Evolutionary conservation across 1,284 basidiomycete genomes (phyloP).

Genomic region (Ceratobasidium sp.): DNA sequence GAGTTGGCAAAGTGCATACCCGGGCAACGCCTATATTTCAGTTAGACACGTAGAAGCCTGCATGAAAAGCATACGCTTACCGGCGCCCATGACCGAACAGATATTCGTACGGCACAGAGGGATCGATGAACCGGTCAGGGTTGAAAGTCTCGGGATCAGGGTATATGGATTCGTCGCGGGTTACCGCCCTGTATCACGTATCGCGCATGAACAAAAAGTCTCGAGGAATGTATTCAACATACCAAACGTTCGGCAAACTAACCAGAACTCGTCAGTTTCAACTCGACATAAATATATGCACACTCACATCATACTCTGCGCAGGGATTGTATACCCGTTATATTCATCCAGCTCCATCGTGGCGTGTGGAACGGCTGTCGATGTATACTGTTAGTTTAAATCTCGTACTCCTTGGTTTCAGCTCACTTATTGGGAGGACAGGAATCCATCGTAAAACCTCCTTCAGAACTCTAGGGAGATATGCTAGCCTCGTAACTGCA

Average conservation of each 20-base stretch:
- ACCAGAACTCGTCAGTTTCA: not conserved
- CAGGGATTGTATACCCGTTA: slow-evolving; percentile 27
- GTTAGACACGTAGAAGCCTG: not conserved
- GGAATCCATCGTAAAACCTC: slow-evolving; percentile 29
- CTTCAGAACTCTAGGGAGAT: slow-evolving; percentile 22
- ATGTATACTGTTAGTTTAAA: not conserved
- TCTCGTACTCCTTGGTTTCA: not conserved
- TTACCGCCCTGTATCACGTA: slow-evolving; percentile 7
- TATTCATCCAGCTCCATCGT: slow-evolving; percentile 26
- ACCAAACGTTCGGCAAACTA: slow-evolving; percentile 15
- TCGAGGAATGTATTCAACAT: not conserved
- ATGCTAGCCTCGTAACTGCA: slow-evolving; percentile 2
- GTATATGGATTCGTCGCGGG: slow-evolving; percentile 33
- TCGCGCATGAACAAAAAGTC: not conserved
- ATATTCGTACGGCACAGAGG: not conserved
- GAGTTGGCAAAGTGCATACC: slow-evolving; percentile 31
- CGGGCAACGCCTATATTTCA: slow-evolving; percentile 14
- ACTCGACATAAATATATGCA: no score
- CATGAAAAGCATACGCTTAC: not conserved
- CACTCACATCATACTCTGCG: slow-evolving; percentile 25
- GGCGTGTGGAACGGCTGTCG: slow-evolving; percentile 7
- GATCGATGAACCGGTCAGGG: slow-evolving; percentile 29
- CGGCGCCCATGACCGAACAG: slow-evolving; percentile 24
- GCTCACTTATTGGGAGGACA: slow-evolving; percentile 15
- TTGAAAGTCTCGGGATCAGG: slow-evolving; percentile 34